Conservation (phyloP, 768 basidiomycete species). For the Lactifluus volemus region DNA sequence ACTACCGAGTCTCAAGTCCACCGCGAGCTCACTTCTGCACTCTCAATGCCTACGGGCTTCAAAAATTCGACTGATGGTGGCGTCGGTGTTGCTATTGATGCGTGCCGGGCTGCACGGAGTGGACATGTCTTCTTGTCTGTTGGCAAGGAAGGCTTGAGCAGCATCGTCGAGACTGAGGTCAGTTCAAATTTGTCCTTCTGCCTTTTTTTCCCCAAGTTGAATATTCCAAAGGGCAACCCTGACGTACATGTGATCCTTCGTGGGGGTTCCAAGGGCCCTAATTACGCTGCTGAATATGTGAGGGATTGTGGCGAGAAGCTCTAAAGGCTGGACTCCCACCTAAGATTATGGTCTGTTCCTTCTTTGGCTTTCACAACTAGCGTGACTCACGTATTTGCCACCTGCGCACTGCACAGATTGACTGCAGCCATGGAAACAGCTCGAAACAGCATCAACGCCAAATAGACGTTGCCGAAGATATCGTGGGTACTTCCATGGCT, state of each 20-base stretch:
- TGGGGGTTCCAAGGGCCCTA: conserved; percentile 84
- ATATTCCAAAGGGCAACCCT: conserved; percentile 59
- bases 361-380: not conserved
- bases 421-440: conserved; percentile 96
- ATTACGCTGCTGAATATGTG: conserved; percentile 76
- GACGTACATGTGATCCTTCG: conserved; percentile 93
- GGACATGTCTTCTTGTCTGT: conserved; percentile 96
- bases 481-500: conserved; percentile 43
- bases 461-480: conserved; percentile 79
- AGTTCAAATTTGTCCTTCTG: not conserved
- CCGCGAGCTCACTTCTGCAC: conserved; percentile 74
- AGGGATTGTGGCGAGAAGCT: conserved; percentile 67
- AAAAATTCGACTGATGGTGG: conserved; percentile 97
- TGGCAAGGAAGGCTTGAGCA: conserved; percentile 91
- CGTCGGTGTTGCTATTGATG: conserved; percentile 87
- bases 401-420: conserved; percentile 46
- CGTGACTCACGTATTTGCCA: not conserved
- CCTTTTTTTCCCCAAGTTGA: not conserved
- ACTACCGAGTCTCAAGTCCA: conserved; percentile 93
- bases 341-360: conserved; percentile 70
- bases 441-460: conserved; percentile 88
- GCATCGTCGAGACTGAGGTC: conserved; percentile 91
- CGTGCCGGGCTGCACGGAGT: conserved; percentile 82
- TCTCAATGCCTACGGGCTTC: conserved; percentile 97
- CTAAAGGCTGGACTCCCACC: conserved; percentile 67